A percentile compares a stretch with the other conserved stretches of the same genome.
Evolutionary conservation across 2,329 filamentous ascomycete genomes (phyloP).

Genomic region (Colletotrichum horii): DNA sequence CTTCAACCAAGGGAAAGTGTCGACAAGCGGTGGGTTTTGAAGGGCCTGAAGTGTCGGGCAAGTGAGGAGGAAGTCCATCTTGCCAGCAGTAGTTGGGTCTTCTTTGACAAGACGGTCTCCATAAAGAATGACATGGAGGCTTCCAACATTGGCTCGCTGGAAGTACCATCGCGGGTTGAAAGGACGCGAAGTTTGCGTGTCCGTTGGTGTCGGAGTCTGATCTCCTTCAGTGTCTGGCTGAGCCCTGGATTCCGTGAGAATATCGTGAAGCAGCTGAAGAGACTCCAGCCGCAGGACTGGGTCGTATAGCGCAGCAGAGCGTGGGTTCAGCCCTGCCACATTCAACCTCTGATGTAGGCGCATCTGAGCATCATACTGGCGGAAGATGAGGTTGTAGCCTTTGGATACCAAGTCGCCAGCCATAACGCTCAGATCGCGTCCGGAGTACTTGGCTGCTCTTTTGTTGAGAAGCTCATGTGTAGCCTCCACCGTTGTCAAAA

Average conservation of each 20-base stretch:
- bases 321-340: background rate
- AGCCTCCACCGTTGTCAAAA: slow-evolving; percentile 2
- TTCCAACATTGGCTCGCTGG: background rate
- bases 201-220: too few species aligned
- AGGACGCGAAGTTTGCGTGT: background rate
- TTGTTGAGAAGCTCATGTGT: slow-evolving; percentile 13
- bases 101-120: background rate
- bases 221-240: background rate
- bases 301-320: background rate
- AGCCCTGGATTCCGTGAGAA: background rate
- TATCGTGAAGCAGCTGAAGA: background rate
- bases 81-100: background rate
- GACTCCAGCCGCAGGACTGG: background rate
- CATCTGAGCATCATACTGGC: background rate
- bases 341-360: background rate
- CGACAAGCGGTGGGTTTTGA: background rate
- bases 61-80: background rate
- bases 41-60: background rate
- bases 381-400: slow-evolving; percentile 1
- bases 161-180: background rate
- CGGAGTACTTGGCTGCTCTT: background rate
- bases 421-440: background rate
- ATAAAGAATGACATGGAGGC: background rate
- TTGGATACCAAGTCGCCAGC: background rate
- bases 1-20: background rate